phyloP scores from a whole-genome alignment of 2,329 filamentous ascomycete species.

The Kalmusia sp. region DNA sequence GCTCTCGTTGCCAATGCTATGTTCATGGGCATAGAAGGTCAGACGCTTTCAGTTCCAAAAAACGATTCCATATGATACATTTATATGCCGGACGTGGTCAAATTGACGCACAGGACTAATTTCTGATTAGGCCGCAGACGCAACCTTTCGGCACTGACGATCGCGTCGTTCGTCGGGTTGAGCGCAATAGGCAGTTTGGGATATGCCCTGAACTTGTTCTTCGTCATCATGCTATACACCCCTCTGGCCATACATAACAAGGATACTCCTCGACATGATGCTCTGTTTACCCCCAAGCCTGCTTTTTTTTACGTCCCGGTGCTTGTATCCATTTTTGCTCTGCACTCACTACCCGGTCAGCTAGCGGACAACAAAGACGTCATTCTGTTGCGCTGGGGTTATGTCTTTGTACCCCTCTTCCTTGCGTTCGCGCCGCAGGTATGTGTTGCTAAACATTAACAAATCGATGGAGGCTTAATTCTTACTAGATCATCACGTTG shows the following conservation, averaged over 20 bases:
- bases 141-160: slow-evolving; percentile 56
- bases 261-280: slow-evolving; percentile 36
- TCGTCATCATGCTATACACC: slow-evolving; percentile 64
- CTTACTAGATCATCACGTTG: slow-evolving; percentile 17
- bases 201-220: slow-evolving; percentile 70
- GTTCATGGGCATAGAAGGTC: slow-evolving; percentile 66
- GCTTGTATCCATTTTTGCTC: slow-evolving; percentile 56
- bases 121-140: slow-evolving; percentile 55
- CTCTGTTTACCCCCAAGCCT: slow-evolving; percentile 43
- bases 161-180: slow-evolving; percentile 65
- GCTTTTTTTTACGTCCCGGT: slow-evolving; percentile 49
- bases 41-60: too few relatives aligned
- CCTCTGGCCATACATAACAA: slow-evolving; percentile 55
- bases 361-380: slow-evolving; percentile 29
- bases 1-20: slow-evolving; percentile 63
- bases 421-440: slow-evolving; percentile 46
- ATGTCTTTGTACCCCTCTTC: slow-evolving; percentile 39
- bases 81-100: slow-evolving; percentile 1
- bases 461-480: too few relatives aligned
- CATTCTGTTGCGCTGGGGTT: slow-evolving; percentile 32
- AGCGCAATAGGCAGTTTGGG: slow-evolving; percentile 66
- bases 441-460: slow-evolving; percentile 2
- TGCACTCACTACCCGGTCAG: slow-evolving; percentile 47
- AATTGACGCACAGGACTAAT: slow-evolving; percentile 9
- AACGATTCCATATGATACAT: slow-evolving; percentile 2